Base-by-base conservation (phyloP, 495 filamentous ascomycete genomes). In the Penicillium parvum region DNA sequence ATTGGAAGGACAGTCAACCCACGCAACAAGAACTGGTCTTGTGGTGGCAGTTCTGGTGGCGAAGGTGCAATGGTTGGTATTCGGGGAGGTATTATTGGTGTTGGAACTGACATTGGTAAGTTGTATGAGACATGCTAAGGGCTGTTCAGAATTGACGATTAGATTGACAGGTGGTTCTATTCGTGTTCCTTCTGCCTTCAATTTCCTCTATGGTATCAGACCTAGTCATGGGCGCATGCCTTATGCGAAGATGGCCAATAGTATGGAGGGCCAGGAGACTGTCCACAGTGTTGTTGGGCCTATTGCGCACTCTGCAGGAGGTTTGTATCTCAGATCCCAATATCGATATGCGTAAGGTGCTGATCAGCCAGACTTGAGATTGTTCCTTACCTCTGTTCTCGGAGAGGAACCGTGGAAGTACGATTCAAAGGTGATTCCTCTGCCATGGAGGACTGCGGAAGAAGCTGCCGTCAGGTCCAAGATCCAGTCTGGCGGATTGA, bases 181-280 rank as follows among this genome's bases (percentile, higher is more conserved):
- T 15, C 68, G 73, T 12, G 68, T 77, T n/a, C 72, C 72, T 4
- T 64, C 69, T 0, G 65, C 61, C 1, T 74, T 72, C 58, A 73
- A 71, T 36, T 68, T 65, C 10, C 49, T 72, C 1, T 75, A 66
- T 41, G 65, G 68, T 3, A 57, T 75, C 20, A 47, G 66, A 12
- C 71, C 73, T 1, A 67, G 54, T 5, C 45, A 57, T 39, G 64
- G 69, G 4, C 55, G 73, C n/a, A 42, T 75, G 39, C 71, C 71
- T 3, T 76, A 74, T 43, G 44, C 40, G 7, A 50, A 45, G 18
- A 40, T 50, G 49, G 36, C 43, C 16, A 57, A 60, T 17, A 53
- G 50, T 22, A 60, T 60, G 56, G 60, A 60, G 18, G 57, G 60
- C n/a, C 60, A 58, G 29, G 53, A 57, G 22, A 65, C 65, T 10